phyloP scores from a whole-genome alignment of 805 yeast species.

The Kuraishia cidri region DNA sequence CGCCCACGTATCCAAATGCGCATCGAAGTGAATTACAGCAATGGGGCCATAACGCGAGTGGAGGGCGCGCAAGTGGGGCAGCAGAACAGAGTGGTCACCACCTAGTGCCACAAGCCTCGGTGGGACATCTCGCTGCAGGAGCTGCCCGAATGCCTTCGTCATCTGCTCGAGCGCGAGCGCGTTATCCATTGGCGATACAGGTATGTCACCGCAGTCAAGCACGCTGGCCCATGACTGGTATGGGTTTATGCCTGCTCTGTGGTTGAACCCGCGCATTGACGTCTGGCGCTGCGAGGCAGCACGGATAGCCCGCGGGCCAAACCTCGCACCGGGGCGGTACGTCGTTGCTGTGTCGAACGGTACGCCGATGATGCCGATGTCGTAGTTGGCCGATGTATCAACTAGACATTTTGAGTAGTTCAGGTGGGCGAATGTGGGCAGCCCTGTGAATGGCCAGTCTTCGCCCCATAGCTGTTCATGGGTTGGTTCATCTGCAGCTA shows the following conservation, averaged over 20 bases:
- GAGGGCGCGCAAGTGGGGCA: conserved; percentile 66
- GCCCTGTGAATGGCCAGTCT: conserved; percentile 65
- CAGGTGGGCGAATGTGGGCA: conserved; percentile 69
- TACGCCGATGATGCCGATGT: conserved; percentile 68
- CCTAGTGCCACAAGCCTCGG: conserved; percentile 70
- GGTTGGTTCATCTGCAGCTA: no score
- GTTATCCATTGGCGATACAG: conserved; percentile 53
- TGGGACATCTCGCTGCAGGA: conserved; percentile 30
- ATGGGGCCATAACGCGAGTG: conserved; percentile 54
- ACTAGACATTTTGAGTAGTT: conserved; percentile 41
- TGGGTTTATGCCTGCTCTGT: conserved; percentile 42
- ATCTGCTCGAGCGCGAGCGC: conserved; percentile 41
- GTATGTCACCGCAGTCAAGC: conserved; percentile 50
- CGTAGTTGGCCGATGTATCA: conserved; percentile 38
- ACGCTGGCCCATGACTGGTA: conserved; percentile 38
- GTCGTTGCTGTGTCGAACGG: conserved; percentile 82
- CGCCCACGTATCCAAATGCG: conserved; percentile 78
- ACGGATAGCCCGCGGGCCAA: conserved; percentile 71
- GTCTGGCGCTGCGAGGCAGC: conserved; percentile 66
- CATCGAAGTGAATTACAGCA: conserved; percentile 75
- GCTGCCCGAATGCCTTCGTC: conserved; percentile 46
- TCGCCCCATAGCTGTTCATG: conserved; percentile 64
- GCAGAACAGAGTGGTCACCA: conserved; percentile 73
- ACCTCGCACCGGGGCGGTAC: conserved; percentile 74
- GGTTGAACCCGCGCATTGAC: conserved; percentile 60